Evolutionary conservation across 2,329 filamentous ascomycete species (phyloP), one percentile per base, ranked within the genome.

Genomic region (Lizonia empirigonia): DNA sequence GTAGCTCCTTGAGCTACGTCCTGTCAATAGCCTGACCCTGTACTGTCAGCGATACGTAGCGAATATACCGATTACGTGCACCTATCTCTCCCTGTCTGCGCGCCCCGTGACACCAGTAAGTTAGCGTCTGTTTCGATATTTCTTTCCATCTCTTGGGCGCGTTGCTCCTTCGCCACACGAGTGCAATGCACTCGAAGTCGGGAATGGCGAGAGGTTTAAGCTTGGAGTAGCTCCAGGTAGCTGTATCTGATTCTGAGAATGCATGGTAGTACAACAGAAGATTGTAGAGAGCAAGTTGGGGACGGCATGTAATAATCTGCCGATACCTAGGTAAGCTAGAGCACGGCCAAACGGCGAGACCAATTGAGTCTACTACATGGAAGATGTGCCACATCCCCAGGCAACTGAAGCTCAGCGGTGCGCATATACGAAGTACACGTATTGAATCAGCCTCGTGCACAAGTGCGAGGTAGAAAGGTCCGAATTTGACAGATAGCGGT

Each of bases 311-410:
- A 37, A 16, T 10, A 30, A 29, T 19, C 7, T 37, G 24, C 33
- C 7, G n/a, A 23, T n/a, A n/a, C n/a, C n/a, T n/a, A n/a, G n/a
- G n/a, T 23, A 19, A 45, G 26, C 33, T 45, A 45, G 42, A 29
- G 6, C 19, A 6, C 24, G 13, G 32, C 16, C 23, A 13, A 30
- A 35, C 24, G 33, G 41, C 33, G 24, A 44, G 33, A 36, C 33
- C 42, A 24, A 23, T 23, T 5, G 24, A 37, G 18, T 35, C 26
- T 18, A 32, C 42, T 33, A 45, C 33, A 33, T 37, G 33, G 32
- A 15, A n/a, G 30, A 30, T 15, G 30, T 36, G 36, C 20, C 35
- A 36, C 18, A 18, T 34, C 36, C 30, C 36, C 29, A 40, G 30
- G 30, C 23, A 35, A 12, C 9, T 23, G 20, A 33, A 5, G 7